Conservation (phyloP, 2,329 filamentous ascomycete species). For the Pseudogymnoascus destructans region DNA sequence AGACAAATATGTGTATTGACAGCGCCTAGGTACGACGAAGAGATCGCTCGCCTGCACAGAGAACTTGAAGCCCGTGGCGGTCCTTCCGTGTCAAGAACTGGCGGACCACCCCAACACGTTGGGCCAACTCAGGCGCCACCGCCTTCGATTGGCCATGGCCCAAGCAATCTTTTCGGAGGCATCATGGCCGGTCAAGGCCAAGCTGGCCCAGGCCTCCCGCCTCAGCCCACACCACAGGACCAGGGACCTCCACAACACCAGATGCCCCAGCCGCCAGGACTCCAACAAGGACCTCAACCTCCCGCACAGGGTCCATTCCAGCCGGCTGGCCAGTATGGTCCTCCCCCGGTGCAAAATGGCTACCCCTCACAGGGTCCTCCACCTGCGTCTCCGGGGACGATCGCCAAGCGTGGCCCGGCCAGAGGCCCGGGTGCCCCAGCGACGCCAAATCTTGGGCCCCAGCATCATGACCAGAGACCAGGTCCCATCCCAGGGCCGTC, state of each 20-base stretch:
- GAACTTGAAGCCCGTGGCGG: constrained; percentile 67
- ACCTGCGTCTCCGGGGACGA: constrained; percentile 73
- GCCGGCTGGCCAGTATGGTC: constrained; percentile 47
- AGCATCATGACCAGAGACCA: constrained; percentile 64
- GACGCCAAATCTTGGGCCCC: constrained; percentile 83
- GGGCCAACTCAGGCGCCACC: constrained; percentile 76
- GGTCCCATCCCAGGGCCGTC: constrained; percentile 61
- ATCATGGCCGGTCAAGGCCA: constrained; percentile 90
- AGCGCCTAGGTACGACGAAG: constrained; percentile 73
- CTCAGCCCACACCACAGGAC: constrained; percentile 49
- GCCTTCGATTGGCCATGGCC: constrained; percentile 72
- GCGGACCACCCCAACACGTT: constrained; percentile 60
- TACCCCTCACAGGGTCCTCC: constrained; percentile 75
- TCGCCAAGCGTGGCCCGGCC: constrained; percentile 48
- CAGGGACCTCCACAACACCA: constrained; percentile 42
- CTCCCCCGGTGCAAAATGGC: constrained; percentile 40
- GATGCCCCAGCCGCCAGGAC: constrained; percentile 61
- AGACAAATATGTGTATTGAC: not conserved
- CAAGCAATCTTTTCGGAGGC: constrained; percentile 81
- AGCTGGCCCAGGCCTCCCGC: constrained; percentile 72
- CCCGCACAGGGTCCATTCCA: constrained; percentile 56
- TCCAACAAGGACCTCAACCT: constrained; percentile 38
- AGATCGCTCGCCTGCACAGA: constrained; percentile 71
- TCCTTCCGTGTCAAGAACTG: constrained; percentile 53
- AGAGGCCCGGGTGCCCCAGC: constrained; percentile 55